Percentiles rank a stretch among this genome's conserved stretches.
These are phyloP conservation scores for Chloromonas sp. DNA, from an alignment of 163 green algal species.

Conservation along the genomic window DNA sequence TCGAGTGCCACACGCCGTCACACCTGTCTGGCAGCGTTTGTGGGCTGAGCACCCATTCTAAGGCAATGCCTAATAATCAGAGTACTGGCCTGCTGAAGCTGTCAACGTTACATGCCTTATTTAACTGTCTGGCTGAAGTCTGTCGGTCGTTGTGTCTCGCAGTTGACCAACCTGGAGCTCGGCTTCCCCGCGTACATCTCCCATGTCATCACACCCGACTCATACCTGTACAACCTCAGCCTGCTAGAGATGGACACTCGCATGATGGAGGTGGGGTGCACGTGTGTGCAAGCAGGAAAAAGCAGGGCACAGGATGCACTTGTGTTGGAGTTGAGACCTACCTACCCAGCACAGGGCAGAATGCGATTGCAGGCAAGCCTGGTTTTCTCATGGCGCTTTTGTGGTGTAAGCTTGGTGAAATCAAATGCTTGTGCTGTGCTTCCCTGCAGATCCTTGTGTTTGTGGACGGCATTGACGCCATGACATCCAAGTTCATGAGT, in stretches of 20 bases:
- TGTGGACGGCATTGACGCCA: constrained; percentile 73
- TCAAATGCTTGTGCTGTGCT: too few relatives aligned
- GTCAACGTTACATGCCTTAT: background rate
- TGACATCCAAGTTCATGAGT: constrained; percentile 54
- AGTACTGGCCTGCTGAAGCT: background rate
- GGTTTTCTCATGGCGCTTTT: too few relatives aligned
- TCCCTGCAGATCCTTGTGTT: constrained; percentile 54
- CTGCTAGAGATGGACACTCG: constrained; percentile 54
- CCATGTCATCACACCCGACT: constrained; percentile 49
- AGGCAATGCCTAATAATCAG: background rate
- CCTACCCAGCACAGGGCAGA: background rate
- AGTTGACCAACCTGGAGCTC: constrained; percentile 60
- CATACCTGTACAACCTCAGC: constrained; percentile 50
- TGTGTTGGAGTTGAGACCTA: background rate
- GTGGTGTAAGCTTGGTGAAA: too few relatives aligned
- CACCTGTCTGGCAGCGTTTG: too few relatives aligned
- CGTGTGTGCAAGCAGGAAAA: too few relatives aligned
- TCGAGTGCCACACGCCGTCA: too few relatives aligned
- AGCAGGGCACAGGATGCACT: background rate
- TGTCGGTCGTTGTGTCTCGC: background rate
- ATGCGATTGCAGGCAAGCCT: too few relatives aligned
- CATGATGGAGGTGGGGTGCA: constrained; percentile 48
- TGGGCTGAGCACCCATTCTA: background rate
- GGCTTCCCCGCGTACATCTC: constrained; percentile 61
- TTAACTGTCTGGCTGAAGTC: too few relatives aligned